phyloP scores from a whole-genome alignment of 129 eudicot species.

The Flaveria ramosissima region DNA sequence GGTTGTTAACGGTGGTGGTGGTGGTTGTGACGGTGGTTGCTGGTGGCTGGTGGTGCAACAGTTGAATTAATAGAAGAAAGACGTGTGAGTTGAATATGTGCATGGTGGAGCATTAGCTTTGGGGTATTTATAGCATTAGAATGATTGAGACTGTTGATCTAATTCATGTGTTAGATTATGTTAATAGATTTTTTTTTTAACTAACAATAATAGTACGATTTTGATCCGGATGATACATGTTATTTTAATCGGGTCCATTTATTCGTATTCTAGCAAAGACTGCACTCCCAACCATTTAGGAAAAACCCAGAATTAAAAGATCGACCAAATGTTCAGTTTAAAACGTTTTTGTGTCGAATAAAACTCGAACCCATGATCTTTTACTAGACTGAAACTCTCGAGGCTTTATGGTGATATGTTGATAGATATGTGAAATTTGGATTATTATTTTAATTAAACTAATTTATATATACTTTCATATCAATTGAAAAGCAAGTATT shows the following conservation, averaged over 20 bases:
- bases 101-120: slow-evolving; percentile 25
- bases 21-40: not conserved
- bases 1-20: not conserved
- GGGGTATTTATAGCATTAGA: slow-evolving; percentile 33
- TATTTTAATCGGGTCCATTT: too few relatives aligned
- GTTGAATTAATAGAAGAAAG: slow-evolving; percentile 4
- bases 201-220: too few relatives aligned
- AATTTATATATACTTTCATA: not conserved
- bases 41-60: slow-evolving; percentile 8
- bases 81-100: slow-evolving; percentile 13
- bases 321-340: too few relatives aligned
- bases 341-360: too few relatives aligned
- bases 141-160: not conserved
- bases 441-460: not conserved
- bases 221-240: too few relatives aligned
- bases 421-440: not conserved
- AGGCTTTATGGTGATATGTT: not conserved
- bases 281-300: too few relatives aligned
- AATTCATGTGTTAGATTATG: too few relatives aligned
- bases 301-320: too few relatives aligned
- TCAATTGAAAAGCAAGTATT: not conserved
- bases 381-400: too few relatives aligned
- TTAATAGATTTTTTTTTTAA: too few relatives aligned
- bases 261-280: too few relatives aligned
- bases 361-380: too few relatives aligned